Evolutionary conservation across 768 basidiomycete species (phyloP).

Genomic region (Pulveroboletus sp.): DNA sequence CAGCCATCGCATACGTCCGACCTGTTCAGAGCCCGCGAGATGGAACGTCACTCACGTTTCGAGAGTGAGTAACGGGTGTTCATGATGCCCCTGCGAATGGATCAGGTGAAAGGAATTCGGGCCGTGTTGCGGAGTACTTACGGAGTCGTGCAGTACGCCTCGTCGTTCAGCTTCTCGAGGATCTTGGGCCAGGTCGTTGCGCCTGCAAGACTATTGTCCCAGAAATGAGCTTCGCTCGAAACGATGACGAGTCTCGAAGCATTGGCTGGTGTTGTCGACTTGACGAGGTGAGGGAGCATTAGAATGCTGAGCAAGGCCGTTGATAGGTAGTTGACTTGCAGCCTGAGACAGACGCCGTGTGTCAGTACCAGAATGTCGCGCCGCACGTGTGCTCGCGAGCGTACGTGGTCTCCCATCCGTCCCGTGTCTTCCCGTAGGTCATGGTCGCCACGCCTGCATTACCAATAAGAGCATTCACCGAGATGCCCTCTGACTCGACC

Average conservation of each 20-base stretch:
- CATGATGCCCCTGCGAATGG: constrained; percentile 19
- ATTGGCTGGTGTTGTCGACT: constrained; percentile 21
- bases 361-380: background rate
- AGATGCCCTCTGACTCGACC: constrained; percentile 24
- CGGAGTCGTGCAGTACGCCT: constrained; percentile 26
- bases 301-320: constrained; percentile 34
- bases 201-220: constrained; percentile 8
- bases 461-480: constrained; percentile 30
- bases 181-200: constrained; percentile 22
- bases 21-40: too few relatives aligned
- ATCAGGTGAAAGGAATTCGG: background rate
- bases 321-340: constrained; percentile 37
- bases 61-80: constrained; percentile 22
- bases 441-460: constrained; percentile 25
- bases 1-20: too few relatives aligned
- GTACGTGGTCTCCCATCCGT: constrained; percentile 37
- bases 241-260: constrained; percentile 30
- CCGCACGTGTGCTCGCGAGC: constrained; percentile 4
- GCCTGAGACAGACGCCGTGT: constrained; percentile 11
- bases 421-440: constrained; percentile 26
- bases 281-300: constrained; percentile 34
- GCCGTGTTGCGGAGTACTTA: constrained; percentile 7
- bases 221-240: constrained; percentile 28
- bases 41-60: constrained; percentile 23
- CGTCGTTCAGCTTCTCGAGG: constrained; percentile 26